phyloP scores from a whole-genome alignment of 345 rosid species.

The Gossypium turneri region DNA sequence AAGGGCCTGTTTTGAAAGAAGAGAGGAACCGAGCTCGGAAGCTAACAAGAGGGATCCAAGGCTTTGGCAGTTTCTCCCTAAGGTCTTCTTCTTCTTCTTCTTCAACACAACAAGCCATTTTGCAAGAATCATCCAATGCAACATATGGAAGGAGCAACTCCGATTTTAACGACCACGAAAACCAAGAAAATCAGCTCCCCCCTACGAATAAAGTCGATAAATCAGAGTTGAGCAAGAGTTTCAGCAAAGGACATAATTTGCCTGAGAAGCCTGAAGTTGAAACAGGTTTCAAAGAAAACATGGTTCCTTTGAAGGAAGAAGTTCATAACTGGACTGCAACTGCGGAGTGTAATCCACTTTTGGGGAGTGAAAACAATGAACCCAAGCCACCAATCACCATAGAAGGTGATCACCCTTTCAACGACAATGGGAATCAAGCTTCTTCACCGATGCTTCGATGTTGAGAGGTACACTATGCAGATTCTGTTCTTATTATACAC shows the following conservation, averaged over 20 bases:
- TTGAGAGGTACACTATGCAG: conserved; percentile 12
- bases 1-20: conserved; percentile 58
- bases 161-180: conserved; percentile 33
- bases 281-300: conserved; percentile 36
- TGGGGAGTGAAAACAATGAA: conserved; percentile 29
- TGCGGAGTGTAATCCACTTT: conserved; percentile 38
- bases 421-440: conserved; percentile 23
- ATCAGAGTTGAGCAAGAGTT: background rate
- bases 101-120: conserved; percentile 11
- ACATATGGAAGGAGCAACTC: conserved; percentile 51
- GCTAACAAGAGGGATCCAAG: conserved; percentile 75
- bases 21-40: conserved; percentile 79
- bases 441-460: conserved; percentile 35
- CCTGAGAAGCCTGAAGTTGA: conserved; percentile 17
- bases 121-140: conserved; percentile 32
- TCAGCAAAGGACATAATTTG: conserved; percentile 1
- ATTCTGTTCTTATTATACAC: too few species aligned
- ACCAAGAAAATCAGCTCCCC: conserved; percentile 17
- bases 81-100: conserved; percentile 26
- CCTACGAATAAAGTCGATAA: conserved; percentile 8
- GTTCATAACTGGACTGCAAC: conserved; percentile 26
- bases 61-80: conserved; percentile 72
- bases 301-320: conserved; percentile 34
- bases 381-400: conserved; percentile 9
- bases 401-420: conserved; percentile 47